phyloP scores from a whole-genome alignment of 441 rosid species.

The Mallotus japonicus region DNA sequence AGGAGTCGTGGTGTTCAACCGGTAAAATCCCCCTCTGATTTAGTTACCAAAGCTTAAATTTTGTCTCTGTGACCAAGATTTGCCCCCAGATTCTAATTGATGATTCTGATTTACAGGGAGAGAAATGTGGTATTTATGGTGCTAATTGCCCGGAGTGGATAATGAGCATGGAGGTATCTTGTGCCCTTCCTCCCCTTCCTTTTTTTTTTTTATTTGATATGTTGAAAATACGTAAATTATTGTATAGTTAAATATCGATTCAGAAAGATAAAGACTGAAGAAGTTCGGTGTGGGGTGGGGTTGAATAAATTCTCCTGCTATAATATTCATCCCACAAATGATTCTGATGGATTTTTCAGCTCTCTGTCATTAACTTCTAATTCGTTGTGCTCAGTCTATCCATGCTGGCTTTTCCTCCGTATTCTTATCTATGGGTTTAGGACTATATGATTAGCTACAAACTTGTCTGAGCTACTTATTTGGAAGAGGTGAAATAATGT shows the following conservation, averaged over 20 bases:
- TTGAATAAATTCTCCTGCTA: background rate
- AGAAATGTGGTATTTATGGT: conserved; percentile 88
- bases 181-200: background rate
- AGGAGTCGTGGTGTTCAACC: conserved; percentile 73
- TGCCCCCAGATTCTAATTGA: background rate
- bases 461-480: too few relatives aligned
- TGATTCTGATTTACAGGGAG: conserved; percentile 47
- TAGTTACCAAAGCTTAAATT: background rate
- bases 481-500: too few relatives aligned
- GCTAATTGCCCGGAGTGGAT: conserved; percentile 88
- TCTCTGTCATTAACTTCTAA: too few relatives aligned
- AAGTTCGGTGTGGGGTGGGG: background rate
- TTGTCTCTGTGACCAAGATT: background rate
- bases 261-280: background rate
- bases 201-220: conserved; percentile 11
- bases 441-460: too few relatives aligned
- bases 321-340: background rate
- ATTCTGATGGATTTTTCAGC: too few relatives aligned
- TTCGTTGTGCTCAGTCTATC: too few relatives aligned
- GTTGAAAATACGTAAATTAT: background rate
- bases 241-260: background rate
- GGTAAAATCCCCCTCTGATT: conserved; percentile 36
- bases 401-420: background rate
- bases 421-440: too few relatives aligned
- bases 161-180: conserved; percentile 91